Base-by-base conservation (phyloP, 225 moss, liverwort and hornwort species). In the Takakia lepidozioides region DNA sequence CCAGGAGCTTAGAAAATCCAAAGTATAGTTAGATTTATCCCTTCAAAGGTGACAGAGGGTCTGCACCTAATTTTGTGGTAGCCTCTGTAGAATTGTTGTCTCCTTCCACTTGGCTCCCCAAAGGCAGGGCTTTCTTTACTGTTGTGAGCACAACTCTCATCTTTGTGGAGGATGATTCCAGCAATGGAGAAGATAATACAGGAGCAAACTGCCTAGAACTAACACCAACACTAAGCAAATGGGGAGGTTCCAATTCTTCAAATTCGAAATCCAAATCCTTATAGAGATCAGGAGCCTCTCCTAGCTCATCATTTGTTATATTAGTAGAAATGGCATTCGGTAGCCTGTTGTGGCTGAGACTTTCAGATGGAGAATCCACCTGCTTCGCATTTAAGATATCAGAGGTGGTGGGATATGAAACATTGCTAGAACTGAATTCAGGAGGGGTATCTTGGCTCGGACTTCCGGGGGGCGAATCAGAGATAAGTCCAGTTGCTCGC, bases 401-500 rank as follows among this genome's bases (percentile, higher is more conserved):
- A 42, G 38, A 17, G 20, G 2, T 27, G 19, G 24, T 48, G 2
- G 25, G 35, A 50, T 38, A 25, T 3, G n/a, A n/a, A n/a, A n/a
- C n/a, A n/a, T n/a, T n/a, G n/a, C n/a, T n/a, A n/a, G n/a, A n/a
- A n/a, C n/a, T n/a, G n/a, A 7, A 32, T 32, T 11, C 32, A 32
- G 11, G 32, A 32, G 5, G 43, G 35, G 27, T n/a, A 16, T 44
- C 49, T 19, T 45, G 49, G 3, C 32, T 44, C 10, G 68, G 65
- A 36, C 76, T 68, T 56, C 54, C 71, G 46, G 72, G 76, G 40
- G 71, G 71, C 56, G 81, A 81, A 76, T 72, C 68, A 48, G 93
- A 77, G 19, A 81, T 72, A 29, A 84, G 72, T 29, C 81, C 79
- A 18, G 79, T 80, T 32, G 79, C 74, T 41, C 73, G 57, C 56